Evolutionary conservation across 1,284 basidiomycete genomes (phyloP), one percentile per base, ranked within the genome.

Genomic region (Xerocomus minutiporus): DNA sequence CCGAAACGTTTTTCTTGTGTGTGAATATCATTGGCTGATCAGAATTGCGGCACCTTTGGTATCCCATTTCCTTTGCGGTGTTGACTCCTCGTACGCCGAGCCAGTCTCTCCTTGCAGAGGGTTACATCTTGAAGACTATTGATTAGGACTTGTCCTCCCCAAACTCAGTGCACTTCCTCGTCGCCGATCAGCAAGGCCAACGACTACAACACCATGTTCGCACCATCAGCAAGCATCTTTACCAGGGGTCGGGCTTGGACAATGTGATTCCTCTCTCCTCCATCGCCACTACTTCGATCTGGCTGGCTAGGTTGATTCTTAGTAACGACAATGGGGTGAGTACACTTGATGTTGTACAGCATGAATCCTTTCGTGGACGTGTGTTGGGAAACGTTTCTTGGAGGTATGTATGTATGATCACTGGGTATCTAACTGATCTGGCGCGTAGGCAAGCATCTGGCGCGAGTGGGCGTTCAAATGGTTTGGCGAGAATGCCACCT

Each of bases 1-100:
- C 95, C 8, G 96, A 99, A 74, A 98, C 95, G 0, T 84, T 99
- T 48, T 98, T 96, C 76, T 83, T 99, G 53, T 88, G 89, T 58
- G 80, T 92, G 67, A 98, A 99, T 78, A 86, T 98, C 65, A 90
- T 98, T 65, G 97, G 99, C 73, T 92, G 96, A 91, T 97, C 57
- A 26, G 26, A 26, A 4, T 26, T 5, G 83, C 97, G 54, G 87
- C 93, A 31, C 96, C 96, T 1, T 90, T 90, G 1, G 87, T 96
- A 38, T 73, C 76, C 28, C 91, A 97, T 75, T 95, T 97, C 70
- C 76, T 96, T 44, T 82, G 86, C 72, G 91, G 92, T 71, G 86
- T 93, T 17, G 94, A 97, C 59, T 86, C 86, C 2, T 88, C 91
- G 1, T 97, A 94, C 74, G 84, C 81, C n/a, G 85, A 91, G 63